Percentiles rank a stretch among this genome's conserved stretches.
These are phyloP conservation scores for Microbotryum intermedium DNA, from an alignment of 1,284 basidiomycete species.

Conservation along the genomic window DNA sequence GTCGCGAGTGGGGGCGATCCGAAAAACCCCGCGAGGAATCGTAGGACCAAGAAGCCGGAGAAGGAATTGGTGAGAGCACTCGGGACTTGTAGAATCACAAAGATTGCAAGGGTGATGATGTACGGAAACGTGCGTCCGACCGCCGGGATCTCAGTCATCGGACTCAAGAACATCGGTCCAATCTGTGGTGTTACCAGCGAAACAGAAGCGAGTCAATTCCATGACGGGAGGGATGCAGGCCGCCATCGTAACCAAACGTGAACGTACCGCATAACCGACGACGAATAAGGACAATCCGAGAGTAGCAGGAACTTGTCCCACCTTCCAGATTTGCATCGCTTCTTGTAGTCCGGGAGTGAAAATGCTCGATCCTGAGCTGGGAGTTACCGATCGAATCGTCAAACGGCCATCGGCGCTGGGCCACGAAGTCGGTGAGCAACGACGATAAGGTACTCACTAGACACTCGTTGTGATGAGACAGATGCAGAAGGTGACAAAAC, in stretches of 20 bases:
- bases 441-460: constrained; percentile 1
- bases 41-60: constrained; percentile 36
- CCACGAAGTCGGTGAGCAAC: no score
- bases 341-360: constrained; percentile 12
- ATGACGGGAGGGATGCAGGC: no score
- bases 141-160: constrained; percentile 18
- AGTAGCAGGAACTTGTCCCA: constrained; percentile 11
- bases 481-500: constrained; percentile 12
- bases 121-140: constrained; percentile 35
- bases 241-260: no score
- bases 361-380: constrained; percentile 5
- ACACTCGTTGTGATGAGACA: constrained; percentile 19
- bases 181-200: no score
- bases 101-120: constrained; percentile 38
- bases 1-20: constrained; percentile 38
- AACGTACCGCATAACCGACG: constrained; percentile 7
- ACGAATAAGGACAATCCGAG: constrained; percentile 25
- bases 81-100: constrained; percentile 38
- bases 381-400: no score
- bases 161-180: constrained; percentile 14
- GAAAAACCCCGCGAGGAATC: constrained; percentile 41
- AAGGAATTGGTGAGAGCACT: constrained; percentile 37
- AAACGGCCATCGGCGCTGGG: no score
- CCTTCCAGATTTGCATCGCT: constrained; percentile 10
- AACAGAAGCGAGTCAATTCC: no score